These are phyloP conservation scores for Spencermartinsiella europaea DNA, from an alignment of 805 yeast species.

Conservation along the genomic window DNA sequence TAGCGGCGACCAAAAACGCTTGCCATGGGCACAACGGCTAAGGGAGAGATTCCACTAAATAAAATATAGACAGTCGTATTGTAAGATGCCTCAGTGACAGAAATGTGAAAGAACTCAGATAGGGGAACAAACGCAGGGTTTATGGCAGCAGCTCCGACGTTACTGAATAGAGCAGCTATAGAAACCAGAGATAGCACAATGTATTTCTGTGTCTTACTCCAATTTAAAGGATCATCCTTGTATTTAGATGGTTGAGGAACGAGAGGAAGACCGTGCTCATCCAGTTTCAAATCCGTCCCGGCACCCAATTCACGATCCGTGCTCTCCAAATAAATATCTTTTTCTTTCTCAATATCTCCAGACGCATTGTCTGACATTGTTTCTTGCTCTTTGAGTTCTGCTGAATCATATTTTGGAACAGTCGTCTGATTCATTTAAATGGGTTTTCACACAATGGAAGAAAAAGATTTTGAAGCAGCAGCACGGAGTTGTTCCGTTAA, in stretches of 20 bases:
- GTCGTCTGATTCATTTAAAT: no score
- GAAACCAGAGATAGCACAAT: constrained; percentile 35
- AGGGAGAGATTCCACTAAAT: constrained; percentile 50
- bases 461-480: no score
- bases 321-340: no score
- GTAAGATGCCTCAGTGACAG: constrained; percentile 39
- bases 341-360: no score
- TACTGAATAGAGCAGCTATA: constrained; percentile 41
- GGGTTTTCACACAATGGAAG: no score
- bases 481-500: no score
- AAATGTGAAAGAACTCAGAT: constrained; percentile 37
- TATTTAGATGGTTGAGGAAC: constrained; percentile 35
- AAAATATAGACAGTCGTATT: constrained; percentile 46
- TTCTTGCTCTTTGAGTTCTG: no score
- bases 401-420: no score
- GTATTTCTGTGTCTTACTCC: constrained; percentile 39
- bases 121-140: constrained; percentile 44
- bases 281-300: neutral
- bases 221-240: constrained; percentile 46
- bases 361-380: no score
- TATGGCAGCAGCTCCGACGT: constrained; percentile 47
- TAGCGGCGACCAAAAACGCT: constrained; percentile 4
- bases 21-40: constrained; percentile 42
- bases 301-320: neutral
- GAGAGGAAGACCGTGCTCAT: constrained; percentile 2